phyloP scores from a whole-genome alignment of 768 basidiomycete genomes.

The Coprinopsis marcescibilis region DNA sequence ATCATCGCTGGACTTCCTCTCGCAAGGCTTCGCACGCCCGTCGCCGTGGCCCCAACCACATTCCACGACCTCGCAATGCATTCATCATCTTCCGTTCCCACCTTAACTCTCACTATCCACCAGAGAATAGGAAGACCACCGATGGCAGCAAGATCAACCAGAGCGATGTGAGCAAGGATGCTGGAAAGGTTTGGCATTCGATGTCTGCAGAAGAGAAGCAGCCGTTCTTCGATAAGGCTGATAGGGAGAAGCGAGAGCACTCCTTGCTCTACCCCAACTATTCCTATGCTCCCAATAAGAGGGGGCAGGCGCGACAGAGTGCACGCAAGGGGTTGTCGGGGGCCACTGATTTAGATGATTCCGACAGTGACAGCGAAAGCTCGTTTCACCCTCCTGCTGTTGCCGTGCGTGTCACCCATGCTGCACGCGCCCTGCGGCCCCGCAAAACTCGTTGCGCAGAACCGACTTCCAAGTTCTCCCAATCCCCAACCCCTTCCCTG shows the following conservation, averaged over 20 bases:
- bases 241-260: neutral
- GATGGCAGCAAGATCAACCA: constrained; percentile 4
- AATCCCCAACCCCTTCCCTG: neutral
- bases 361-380: neutral
- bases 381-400: neutral
- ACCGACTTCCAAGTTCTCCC: neutral
- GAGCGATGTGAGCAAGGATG: neutral
- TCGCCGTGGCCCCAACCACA: constrained; percentile 46
- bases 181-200: neutral
- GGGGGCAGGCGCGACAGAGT: neutral
- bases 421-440: neutral
- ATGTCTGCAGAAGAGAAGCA: constrained; percentile 1
- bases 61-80: constrained; percentile 71
- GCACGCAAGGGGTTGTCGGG: neutral
- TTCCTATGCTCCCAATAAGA: neutral
- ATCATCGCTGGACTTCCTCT: neutral
- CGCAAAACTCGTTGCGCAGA: neutral
- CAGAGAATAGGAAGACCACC: neutral
- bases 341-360: neutral
- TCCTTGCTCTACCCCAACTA: neutral
- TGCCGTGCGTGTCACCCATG: neutral
- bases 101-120: constrained; percentile 28
- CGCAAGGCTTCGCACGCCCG: constrained; percentile 36
- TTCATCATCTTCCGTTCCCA: constrained; percentile 78
- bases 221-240: neutral